Evolutionary conservation across 2,329 filamentous ascomycete genomes (phyloP).

Genomic region (Torrubiella hemipterigena): DNA sequence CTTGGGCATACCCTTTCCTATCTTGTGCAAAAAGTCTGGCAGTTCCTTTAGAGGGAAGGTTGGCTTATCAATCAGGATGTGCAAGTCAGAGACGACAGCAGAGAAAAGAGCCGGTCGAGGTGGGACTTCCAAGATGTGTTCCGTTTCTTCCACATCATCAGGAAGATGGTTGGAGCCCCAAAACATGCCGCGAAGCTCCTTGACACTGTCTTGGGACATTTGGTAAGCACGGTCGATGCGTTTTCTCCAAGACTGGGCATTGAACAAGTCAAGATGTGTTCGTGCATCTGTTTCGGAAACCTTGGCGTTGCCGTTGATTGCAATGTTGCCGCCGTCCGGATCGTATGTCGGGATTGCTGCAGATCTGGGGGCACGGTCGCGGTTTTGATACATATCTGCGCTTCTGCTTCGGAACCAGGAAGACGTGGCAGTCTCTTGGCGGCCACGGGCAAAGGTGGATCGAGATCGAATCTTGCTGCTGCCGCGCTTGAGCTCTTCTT

Average conservation of each 20-base stretch:
- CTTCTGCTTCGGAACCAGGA: conserved; percentile 42
- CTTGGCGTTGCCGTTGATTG: conserved; percentile 59
- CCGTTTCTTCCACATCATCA: conserved; percentile 69
- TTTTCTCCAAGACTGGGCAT: conserved; percentile 83
- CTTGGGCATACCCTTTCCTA: conserved; percentile 93
- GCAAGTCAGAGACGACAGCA: conserved; percentile 69
- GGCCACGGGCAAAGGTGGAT: conserved; percentile 32
- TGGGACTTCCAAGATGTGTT: conserved; percentile 76
- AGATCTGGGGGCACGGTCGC: conserved; percentile 18
- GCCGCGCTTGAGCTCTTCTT: conserved; percentile 50
- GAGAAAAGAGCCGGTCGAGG: conserved; percentile 75
- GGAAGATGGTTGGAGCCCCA: conserved; percentile 73
- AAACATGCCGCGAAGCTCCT: conserved; percentile 67
- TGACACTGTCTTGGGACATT: conserved; percentile 61
- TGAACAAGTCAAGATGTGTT: conserved; percentile 63
- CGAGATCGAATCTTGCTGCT: conserved; percentile 41
- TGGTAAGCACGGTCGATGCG: conserved; percentile 69
- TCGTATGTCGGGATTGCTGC: conserved; percentile 57
- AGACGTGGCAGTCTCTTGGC: conserved; percentile 15
- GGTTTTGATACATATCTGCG: conserved; percentile 28
- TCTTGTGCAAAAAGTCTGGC: conserved; percentile 70
- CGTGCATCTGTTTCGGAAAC: conserved; percentile 68
- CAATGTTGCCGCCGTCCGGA: conserved; percentile 53
- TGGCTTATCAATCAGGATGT: conserved; percentile 80
- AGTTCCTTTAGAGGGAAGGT: conserved; percentile 76